A percentile compares a stretch with the other conserved stretches of the same genome.
Conservation (phyloP, 805 yeast genomes). For the Yarrowia divulgata region DNA sequence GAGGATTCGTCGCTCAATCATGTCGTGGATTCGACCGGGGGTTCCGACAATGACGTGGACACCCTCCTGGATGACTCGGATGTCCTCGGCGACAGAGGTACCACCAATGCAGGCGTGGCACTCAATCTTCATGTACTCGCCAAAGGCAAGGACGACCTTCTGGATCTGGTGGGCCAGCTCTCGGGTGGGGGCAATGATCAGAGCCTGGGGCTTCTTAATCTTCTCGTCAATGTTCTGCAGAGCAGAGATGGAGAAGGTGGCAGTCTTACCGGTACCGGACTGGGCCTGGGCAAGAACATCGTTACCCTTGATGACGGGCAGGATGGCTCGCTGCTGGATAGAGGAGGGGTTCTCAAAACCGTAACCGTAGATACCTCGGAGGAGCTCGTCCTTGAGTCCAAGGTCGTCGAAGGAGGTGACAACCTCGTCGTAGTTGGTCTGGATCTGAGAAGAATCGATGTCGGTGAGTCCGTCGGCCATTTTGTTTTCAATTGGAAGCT, state of each 20-base stretch:
- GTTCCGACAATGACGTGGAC: slow-evolving; percentile 96
- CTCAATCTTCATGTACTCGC: slow-evolving; percentile 84
- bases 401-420: slow-evolving; percentile 75
- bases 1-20: slow-evolving; percentile 83
- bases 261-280: slow-evolving; percentile 99
- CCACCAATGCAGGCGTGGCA: slow-evolving; percentile 97
- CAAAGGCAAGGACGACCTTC: slow-evolving; percentile 83
- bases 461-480: slow-evolving; percentile 40
- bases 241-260: slow-evolving; percentile 95
- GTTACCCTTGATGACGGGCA: slow-evolving; percentile 91
- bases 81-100: slow-evolving; percentile 80
- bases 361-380: slow-evolving; percentile 66
- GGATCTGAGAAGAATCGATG: slow-evolving; percentile 38
- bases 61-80: slow-evolving; percentile 75
- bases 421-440: slow-evolving; percentile 91
- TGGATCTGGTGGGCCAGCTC: slow-evolving; percentile 94
- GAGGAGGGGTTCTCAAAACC: slow-evolving; percentile 98
- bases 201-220: slow-evolving; percentile 81
- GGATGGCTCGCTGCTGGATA: slow-evolving; percentile 95
- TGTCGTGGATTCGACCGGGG: slow-evolving; percentile 93
- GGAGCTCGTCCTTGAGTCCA: slow-evolving; percentile 67
- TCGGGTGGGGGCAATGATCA: slow-evolving; percentile 93
- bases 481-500: slow-evolving; percentile 31
- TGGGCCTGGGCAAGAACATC: slow-evolving; percentile 99
- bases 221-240: slow-evolving; percentile 82